Conservation (phyloP, 2,329 filamentous ascomycete species). For the Beauveria brongniartii region DNA sequence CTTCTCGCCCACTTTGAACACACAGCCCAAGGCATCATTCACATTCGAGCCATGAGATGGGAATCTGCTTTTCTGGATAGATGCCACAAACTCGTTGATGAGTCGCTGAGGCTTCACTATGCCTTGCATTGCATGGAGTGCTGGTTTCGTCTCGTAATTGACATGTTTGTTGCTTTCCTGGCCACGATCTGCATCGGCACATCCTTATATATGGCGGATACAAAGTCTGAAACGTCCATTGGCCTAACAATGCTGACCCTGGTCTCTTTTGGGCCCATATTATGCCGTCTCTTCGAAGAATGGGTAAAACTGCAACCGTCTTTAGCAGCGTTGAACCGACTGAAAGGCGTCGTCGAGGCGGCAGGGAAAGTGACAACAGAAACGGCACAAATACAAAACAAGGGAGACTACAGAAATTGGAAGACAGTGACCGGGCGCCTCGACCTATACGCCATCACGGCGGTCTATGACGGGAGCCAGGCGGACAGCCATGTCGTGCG, state of each 20-base stretch:
- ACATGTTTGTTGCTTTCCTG: conserved; percentile 36
- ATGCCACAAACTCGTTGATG: conserved; percentile 38
- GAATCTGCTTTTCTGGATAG: conserved; percentile 30
- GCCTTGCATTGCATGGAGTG: conserved; percentile 45
- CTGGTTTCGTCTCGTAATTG: conserved; percentile 43
- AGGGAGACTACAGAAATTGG: neutral
- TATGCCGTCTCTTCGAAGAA: conserved; percentile 20
- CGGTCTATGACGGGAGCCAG: neutral
- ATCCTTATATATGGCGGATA: conserved; percentile 22
- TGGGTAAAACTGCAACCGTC: conserved; percentile 13
- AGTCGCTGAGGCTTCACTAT: conserved; percentile 46
- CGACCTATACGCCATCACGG: neutral
- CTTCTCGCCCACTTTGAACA: conserved; percentile 32
- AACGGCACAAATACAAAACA: neutral
- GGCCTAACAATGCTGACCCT: conserved; percentile 12
- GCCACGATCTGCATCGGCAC: conserved; percentile 37
- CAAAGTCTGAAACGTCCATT: conserved; percentile 1
- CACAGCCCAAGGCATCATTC: conserved; percentile 34
- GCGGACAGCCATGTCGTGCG: conserved; percentile 15
- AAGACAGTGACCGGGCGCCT: neutral
- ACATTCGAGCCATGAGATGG: conserved; percentile 48
- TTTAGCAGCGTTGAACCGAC: neutral
- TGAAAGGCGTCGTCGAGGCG: neutral
- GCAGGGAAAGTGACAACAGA: neutral
- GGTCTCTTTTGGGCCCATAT: conserved; percentile 18